A percentile compares a stretch with the other conserved stretches of the same genome.
phyloP scores from a whole-genome alignment of 192 early-diverging fungal genomes.

The Backusella circina region DNA sequence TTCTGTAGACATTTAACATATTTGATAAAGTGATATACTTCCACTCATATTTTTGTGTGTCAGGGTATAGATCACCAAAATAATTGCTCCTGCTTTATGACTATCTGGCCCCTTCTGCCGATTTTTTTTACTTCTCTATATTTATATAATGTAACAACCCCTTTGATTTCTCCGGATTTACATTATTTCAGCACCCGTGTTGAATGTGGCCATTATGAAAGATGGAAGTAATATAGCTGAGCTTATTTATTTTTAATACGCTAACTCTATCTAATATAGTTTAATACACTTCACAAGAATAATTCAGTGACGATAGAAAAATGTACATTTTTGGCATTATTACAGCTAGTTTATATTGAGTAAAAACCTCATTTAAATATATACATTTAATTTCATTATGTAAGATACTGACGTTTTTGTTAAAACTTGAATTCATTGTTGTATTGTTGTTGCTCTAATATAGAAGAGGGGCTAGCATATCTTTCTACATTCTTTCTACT shows the following conservation, averaged over 20 bases:
- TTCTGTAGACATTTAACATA: not conserved
- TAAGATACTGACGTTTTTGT: not conserved
- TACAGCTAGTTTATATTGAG: not conserved
- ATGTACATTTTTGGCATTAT: not conserved
- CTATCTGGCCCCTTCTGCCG: not conserved
- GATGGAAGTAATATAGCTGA: not conserved
- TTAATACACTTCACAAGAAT: not conserved
- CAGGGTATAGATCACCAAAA: not conserved
- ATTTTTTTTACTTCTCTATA: not conserved
- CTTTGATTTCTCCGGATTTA: not conserved
- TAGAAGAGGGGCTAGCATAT: not conserved
- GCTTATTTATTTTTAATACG: not conserved
- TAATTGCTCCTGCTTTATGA: not conserved
- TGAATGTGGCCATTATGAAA: not conserved
- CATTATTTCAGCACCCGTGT: not conserved
- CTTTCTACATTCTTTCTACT: not conserved
- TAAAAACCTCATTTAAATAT: not conserved
- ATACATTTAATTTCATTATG: not conserved
- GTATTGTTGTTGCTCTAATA: not conserved
- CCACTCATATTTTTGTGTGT: not conserved
- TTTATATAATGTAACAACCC: not conserved
- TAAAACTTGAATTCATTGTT: not conserved
- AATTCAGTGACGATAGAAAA: not conserved
- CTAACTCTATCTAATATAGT: not conserved
- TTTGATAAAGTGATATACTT: not conserved